A percentile compares a stretch with the other conserved stretches of the same genome.
phyloP scores from a whole-genome alignment of 176 grass and related monocot genomes.

The Oryza glaberrima region DNA sequence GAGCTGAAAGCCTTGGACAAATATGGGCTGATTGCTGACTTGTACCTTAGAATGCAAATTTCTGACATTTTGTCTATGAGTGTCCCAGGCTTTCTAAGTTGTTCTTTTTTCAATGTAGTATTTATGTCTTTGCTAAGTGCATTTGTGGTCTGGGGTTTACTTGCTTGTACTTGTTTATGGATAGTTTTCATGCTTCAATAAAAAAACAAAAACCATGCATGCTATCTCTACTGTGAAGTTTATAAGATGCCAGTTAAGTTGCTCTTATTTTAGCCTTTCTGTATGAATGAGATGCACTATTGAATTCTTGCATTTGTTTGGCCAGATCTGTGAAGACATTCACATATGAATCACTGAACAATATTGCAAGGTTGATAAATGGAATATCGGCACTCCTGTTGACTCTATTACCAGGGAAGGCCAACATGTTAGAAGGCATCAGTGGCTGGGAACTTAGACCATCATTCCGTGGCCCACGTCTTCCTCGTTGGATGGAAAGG shows the following conservation, averaged over 20 bases:
- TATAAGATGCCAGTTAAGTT: conserved; percentile 11
- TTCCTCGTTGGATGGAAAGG: conserved; percentile 99
- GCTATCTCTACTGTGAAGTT: not conserved
- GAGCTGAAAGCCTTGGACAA: not conserved
- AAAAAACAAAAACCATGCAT: not conserved
- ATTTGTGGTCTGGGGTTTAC: not conserved
- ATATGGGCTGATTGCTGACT: not conserved
- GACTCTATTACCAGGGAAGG: conserved; percentile 78
- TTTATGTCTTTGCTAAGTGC: not conserved
- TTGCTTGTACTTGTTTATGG: not conserved
- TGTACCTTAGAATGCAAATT: not conserved
- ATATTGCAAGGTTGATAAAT: conserved; percentile 95
- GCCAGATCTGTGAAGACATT: conserved; percentile 94
- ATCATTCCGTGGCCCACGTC: conserved; percentile 75
- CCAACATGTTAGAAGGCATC: conserved; percentile 86
- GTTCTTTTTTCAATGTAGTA: not conserved
- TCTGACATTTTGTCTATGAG: not conserved
- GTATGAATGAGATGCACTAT: not conserved
- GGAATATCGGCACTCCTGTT: conserved; percentile 84
- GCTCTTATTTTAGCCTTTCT: conserved; percentile 20
- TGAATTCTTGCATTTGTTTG: conserved; percentile 37
- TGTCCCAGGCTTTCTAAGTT: not conserved
- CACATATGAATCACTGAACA: conserved; percentile 96
- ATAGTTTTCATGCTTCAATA: not conserved
- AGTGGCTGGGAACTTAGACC: conserved; percentile 95